phyloP scores from a whole-genome alignment of 495 filamentous ascomycete species.

The Diplogelasinospora grovesii region DNA sequence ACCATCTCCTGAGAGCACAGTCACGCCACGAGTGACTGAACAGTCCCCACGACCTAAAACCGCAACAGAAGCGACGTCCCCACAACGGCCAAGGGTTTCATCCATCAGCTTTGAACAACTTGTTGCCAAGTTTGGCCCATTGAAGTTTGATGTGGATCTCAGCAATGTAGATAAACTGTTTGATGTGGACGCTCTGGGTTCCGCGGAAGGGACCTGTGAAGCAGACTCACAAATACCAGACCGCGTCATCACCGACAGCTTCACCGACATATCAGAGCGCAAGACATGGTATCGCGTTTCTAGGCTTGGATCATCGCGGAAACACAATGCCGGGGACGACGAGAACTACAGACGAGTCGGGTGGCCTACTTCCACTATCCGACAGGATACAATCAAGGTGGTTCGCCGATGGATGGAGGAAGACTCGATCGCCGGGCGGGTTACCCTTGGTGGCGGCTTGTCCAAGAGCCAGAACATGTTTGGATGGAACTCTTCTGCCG shows the following conservation, averaged over 20 bases:
- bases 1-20: background rate
- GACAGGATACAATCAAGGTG: conserved; percentile 45
- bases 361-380: conserved; percentile 48
- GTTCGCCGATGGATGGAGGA: conserved; percentile 56
- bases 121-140: conserved; percentile 24
- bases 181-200: conserved; percentile 5
- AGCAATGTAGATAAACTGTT: conserved; percentile 42
- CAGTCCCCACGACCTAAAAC: background rate
- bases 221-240: conserved; percentile 22
- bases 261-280: conserved; percentile 46
- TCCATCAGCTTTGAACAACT: background rate
- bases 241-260: conserved; percentile 39
- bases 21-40: background rate
- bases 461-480: conserved; percentile 42
- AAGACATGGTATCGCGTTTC: conserved; percentile 60
- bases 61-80: background rate
- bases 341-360: conserved; percentile 50
- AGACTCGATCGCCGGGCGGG: conserved; percentile 46
- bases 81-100: background rate
- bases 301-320: conserved; percentile 47
- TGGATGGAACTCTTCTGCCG: conserved; percentile 46
- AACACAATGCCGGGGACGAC: conserved; percentile 48
- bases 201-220: background rate
- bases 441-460: conserved; percentile 37
- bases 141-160: conserved; percentile 34